These are phyloP conservation scores for Botrytis squamosa DNA, from an alignment of 2,329 filamentous ascomycete genomes.

Conservation along the genomic window DNA sequence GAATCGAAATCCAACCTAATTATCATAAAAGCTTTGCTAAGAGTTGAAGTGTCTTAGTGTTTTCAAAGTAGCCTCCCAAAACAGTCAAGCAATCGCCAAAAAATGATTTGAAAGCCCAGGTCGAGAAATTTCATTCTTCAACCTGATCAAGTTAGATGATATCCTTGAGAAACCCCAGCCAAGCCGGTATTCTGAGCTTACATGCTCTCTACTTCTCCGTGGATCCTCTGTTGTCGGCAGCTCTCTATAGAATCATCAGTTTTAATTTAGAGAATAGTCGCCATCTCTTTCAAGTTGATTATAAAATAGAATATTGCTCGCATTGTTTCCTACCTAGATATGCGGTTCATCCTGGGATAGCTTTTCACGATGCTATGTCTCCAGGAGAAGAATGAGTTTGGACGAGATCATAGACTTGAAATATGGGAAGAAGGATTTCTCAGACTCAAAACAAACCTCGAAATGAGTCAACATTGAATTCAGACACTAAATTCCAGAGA, in stretches of 20 bases:
- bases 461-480: neutral
- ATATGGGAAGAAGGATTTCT: neutral
- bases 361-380: rapidly evolving
- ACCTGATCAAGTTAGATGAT: neutral
- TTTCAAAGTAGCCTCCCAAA: neutral
- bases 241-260: neutral
- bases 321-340: too few species aligned
- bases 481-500: neutral
- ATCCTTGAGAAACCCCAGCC: neutral
- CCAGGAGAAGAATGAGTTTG: neutral
- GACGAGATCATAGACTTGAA: neutral
- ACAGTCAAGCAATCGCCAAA: neutral
- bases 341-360: neutral
- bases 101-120: neutral
- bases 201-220: too few species aligned
- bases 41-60: neutral
- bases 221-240: too few species aligned
- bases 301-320: too few species aligned
- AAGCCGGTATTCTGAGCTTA: neutral
- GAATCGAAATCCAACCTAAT: neutral
- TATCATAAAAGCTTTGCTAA: neutral
- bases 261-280: too few species aligned
- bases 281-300: too few species aligned
- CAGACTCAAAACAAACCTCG: neutral
- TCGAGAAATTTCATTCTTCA: neutral